Percentiles rank a stretch among this genome's conserved stretches.
phyloP scores from a whole-genome alignment of 2,329 filamentous ascomycete genomes.

The Xylariaceae sp. region DNA sequence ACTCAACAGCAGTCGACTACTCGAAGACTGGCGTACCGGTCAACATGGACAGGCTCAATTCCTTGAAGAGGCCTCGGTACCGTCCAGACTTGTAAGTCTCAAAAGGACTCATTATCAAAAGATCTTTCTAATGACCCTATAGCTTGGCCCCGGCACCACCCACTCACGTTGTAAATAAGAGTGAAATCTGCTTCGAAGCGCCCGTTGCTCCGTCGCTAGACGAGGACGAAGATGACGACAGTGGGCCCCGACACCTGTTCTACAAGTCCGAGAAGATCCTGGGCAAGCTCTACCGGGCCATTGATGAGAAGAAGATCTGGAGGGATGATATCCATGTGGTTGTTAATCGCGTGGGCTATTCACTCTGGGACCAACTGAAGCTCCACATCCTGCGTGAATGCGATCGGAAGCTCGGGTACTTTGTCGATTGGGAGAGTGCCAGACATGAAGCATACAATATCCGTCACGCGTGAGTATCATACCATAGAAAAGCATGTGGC shows the following conservation, averaged over 20 bases:
- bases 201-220: slow-evolving; percentile 29
- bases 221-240: slow-evolving; percentile 44
- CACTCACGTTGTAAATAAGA: slow-evolving; percentile 41
- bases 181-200: slow-evolving; percentile 38
- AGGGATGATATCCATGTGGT: slow-evolving; percentile 40
- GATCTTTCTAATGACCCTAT: background rate
- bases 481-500: too few relatives aligned
- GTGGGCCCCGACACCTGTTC: slow-evolving; percentile 45
- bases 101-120: background rate
- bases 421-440: slow-evolving; percentile 33
- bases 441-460: slow-evolving; percentile 40
- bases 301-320: slow-evolving; percentile 68
- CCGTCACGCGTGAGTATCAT: slow-evolving; percentile 39
- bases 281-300: slow-evolving; percentile 63
- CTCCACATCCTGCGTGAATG: slow-evolving; percentile 28
- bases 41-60: slow-evolving; percentile 40
- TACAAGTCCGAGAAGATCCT: slow-evolving; percentile 65
- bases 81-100: slow-evolving; percentile 52
- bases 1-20: slow-evolving; percentile 69
- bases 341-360: slow-evolving; percentile 26
- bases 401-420: slow-evolving; percentile 24
- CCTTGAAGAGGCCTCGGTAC: slow-evolving; percentile 30
- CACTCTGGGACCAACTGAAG: slow-evolving; percentile 43
- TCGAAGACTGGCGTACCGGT: slow-evolving; percentile 67
- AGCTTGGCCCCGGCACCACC: slow-evolving; percentile 45